phyloP scores from a whole-genome alignment of 2,329 filamentous ascomycete genomes.

The Dothiorella sarmentorum region DNA sequence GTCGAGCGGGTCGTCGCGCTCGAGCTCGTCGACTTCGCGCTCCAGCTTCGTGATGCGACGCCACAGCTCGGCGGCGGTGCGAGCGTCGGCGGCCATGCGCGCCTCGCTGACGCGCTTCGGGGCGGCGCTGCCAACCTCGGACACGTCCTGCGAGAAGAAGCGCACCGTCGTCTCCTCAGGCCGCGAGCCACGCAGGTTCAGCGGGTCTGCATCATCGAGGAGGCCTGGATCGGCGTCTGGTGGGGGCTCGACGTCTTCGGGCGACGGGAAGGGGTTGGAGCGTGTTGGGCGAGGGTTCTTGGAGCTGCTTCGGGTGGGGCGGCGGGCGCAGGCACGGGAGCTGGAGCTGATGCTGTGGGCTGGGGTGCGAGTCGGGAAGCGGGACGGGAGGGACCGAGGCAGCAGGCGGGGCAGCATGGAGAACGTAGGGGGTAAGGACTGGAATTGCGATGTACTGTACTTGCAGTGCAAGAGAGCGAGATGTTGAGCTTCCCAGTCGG shows the following conservation, averaged over 20 bases:
- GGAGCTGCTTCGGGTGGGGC: too few species aligned
- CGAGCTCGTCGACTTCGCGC: not conserved
- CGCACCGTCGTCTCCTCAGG: not conserved
- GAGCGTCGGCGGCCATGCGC: not conserved
- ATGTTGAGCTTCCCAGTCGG: too few species aligned
- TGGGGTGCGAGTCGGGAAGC: too few species aligned
- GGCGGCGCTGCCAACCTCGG: not conserved
- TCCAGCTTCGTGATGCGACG: not conserved
- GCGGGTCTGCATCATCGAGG: constrained; percentile 2
- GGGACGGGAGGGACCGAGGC: too few species aligned
- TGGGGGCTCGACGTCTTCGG: not conserved
- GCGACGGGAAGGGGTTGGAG: not conserved
- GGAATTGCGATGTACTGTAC: too few species aligned
- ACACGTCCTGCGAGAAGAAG: constrained; percentile 9
- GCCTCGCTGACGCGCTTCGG: not conserved
- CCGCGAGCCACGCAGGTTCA: not conserved
- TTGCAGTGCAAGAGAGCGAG: too few species aligned
- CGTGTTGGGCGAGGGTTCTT: not conserved
- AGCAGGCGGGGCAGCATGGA: too few species aligned
- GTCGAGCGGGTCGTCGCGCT: constrained; percentile 8
- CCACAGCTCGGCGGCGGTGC: not conserved
- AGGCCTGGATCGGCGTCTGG: not conserved
- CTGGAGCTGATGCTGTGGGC: too few species aligned
- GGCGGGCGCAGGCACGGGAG: too few species aligned
- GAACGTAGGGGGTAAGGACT: too few species aligned